These are phyloP conservation scores for Paramecium caudatum DNA, from an alignment of 73 alveolate species.

Conservation along the genomic window DNA sequence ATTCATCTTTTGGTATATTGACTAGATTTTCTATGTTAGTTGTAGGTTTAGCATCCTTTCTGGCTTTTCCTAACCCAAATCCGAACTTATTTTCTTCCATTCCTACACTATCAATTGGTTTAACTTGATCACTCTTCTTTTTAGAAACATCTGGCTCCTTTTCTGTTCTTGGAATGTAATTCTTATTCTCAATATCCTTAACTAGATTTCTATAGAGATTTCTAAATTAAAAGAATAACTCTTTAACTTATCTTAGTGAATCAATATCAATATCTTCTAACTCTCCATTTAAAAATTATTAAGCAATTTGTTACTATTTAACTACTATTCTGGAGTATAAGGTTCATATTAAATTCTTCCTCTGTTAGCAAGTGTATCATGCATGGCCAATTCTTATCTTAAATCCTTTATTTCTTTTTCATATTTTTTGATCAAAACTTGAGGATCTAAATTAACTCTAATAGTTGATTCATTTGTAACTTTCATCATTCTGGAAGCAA, in stretches of 20 bases:
- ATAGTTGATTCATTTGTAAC: slow-evolving; percentile 97
- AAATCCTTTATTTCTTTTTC: slow-evolving; percentile 98
- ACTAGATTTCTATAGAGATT: slow-evolving; percentile 88
- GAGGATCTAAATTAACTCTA: slow-evolving; percentile 95
- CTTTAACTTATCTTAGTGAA: slow-evolving; percentile 94
- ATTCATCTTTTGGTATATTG: slow-evolving; percentile 75
- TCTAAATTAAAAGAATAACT: slow-evolving; percentile 94
- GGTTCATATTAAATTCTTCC: slow-evolving; percentile 98
- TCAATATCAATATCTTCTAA: slow-evolving; percentile 93
- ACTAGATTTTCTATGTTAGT: slow-evolving; percentile 82
- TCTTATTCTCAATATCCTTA: slow-evolving; percentile 80
- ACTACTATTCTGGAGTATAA: slow-evolving; percentile 94
- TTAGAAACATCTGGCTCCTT: slow-evolving; percentile 76
- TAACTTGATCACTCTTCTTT: slow-evolving; percentile 77
- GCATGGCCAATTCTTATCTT: slow-evolving; percentile 99
- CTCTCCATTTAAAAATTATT: slow-evolving; percentile 90
- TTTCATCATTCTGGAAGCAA: slow-evolving; percentile 99
- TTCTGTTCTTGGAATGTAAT: slow-evolving; percentile 76
- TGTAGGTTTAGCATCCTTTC: slow-evolving; percentile 86
- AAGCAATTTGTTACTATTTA: slow-evolving; percentile 84
- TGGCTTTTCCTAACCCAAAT: slow-evolving; percentile 91
- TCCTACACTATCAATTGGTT: slow-evolving; percentile 86
- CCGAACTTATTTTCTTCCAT: slow-evolving; percentile 84
- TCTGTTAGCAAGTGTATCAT: slow-evolving; percentile 97
- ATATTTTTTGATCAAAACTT: slow-evolving; percentile 93